Evolutionary conservation across 2,329 filamentous ascomycete genomes (phyloP).

Genomic region (Cordyceps fumosorosea): DNA sequence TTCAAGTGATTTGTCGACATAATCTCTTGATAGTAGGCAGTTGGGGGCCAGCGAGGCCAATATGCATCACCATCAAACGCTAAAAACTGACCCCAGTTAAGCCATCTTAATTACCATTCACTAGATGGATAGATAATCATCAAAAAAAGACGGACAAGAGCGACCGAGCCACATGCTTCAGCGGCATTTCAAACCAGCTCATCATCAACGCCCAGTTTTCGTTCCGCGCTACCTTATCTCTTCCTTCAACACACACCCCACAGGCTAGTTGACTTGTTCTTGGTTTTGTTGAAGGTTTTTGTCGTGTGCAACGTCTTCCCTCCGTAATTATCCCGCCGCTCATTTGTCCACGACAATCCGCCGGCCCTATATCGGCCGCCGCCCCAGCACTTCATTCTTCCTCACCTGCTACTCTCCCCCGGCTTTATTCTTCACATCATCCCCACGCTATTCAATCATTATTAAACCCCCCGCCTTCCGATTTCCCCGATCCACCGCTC

Average conservation of each 20-base stretch:
- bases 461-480: neutral
- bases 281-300: neutral
- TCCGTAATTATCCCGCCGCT: constrained; percentile 10
- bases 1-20: too few species aligned
- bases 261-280: neutral
- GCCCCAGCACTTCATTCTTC: neutral
- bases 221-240: constrained; percentile 4
- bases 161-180: constrained; percentile 1
- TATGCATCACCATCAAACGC: neutral
- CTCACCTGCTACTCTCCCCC: neutral
- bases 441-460: neutral
- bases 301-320: neutral
- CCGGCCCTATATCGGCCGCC: constrained; percentile 12
- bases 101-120: neutral
- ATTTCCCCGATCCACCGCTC: constrained; percentile 2
- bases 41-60: too few species aligned
- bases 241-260: neutral
- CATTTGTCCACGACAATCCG: constrained; percentile 13
- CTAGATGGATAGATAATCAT: neutral
- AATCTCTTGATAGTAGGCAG: too few species aligned
- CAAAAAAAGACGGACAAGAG: neutral
- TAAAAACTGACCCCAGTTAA: neutral
- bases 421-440: neutral
- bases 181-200: constrained; percentile 6
- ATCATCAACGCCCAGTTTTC: neutral